These are phyloP conservation scores for Raphanus hybrid DNA, from an alignment of 441 rosid species.

Conservation along the genomic window DNA sequence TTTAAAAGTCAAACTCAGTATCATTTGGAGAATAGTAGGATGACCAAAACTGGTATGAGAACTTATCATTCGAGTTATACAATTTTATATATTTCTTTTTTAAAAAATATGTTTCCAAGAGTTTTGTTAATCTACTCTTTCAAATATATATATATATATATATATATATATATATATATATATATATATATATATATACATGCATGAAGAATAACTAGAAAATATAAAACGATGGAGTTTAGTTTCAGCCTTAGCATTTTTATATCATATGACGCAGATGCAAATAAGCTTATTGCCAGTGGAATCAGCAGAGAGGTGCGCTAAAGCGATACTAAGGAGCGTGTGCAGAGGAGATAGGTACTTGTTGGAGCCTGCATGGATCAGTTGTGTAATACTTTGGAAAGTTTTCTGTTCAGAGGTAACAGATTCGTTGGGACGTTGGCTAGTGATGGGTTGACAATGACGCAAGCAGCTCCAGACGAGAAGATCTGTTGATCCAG, in stretches of 20 bases:
- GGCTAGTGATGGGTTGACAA: conserved; percentile 25
- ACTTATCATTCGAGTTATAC: background rate
- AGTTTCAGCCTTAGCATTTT: background rate
- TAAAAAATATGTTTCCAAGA: background rate
- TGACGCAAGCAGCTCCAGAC: conserved; percentile 2
- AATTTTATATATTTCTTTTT: background rate
- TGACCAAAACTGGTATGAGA: background rate
- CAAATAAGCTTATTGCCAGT: conserved; percentile 32
- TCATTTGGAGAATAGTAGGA: background rate
- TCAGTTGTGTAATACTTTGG: conserved; percentile 30
- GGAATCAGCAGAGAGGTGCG: conserved; percentile 46
- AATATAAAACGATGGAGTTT: background rate
- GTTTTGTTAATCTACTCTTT: background rate
- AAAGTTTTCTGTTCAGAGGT: conserved; percentile 36
- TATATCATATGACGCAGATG: conserved; percentile 19
- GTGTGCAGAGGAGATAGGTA: conserved; percentile 62
- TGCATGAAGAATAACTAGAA: background rate
- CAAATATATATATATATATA: background rate
- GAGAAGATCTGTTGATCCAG: conserved; percentile 17
- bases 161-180: no score
- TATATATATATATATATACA: background rate
- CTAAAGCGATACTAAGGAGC: conserved; percentile 51
- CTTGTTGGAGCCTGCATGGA: conserved; percentile 57
- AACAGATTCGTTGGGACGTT: conserved; percentile 29
- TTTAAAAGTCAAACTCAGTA: background rate